Conservation (phyloP, 768 basidiomycete species). For the Boletus rubroflammeus region DNA sequence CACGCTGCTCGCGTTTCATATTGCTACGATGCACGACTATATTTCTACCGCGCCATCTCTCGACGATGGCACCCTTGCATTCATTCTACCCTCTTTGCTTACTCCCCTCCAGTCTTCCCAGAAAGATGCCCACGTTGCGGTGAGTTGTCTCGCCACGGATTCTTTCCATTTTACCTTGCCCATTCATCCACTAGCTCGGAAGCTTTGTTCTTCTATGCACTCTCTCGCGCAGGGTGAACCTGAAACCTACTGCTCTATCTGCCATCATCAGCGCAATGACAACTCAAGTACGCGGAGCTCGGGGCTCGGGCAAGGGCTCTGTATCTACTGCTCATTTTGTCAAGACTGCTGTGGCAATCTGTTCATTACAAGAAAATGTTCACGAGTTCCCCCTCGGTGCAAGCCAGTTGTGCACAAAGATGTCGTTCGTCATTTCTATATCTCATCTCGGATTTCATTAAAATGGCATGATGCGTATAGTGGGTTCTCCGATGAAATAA, state of each 20-base stretch:
- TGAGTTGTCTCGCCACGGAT: constrained; percentile 29
- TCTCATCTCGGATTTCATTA: neutral
- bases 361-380: constrained; percentile 57
- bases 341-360: constrained; percentile 62
- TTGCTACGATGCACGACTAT: constrained; percentile 76
- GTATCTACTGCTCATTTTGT: constrained; percentile 59
- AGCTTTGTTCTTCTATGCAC: constrained; percentile 70
- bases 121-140: constrained; percentile 49
- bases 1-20: constrained; percentile 77
- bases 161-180: neutral
- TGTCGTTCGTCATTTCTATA: constrained; percentile 43
- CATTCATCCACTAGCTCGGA: constrained; percentile 47
- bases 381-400: constrained; percentile 41
- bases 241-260: constrained; percentile 58
- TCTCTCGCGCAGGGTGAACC: constrained; percentile 60
- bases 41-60: constrained; percentile 54
- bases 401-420: constrained; percentile 39
- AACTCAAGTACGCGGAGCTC: constrained; percentile 37
- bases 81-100: constrained; percentile 60
- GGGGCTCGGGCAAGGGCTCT: constrained; percentile 20
- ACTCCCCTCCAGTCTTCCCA: constrained; percentile 48
- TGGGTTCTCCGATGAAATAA: constrained; percentile 45
- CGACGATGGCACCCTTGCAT: constrained; percentile 64
- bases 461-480: constrained; percentile 28
- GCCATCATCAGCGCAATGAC: constrained; percentile 55